A percentile compares a stretch with the other conserved stretches of the same genome.
Evolutionary conservation across 345 rosid species (phyloP).

Genomic region (Brassica carinata): DNA sequence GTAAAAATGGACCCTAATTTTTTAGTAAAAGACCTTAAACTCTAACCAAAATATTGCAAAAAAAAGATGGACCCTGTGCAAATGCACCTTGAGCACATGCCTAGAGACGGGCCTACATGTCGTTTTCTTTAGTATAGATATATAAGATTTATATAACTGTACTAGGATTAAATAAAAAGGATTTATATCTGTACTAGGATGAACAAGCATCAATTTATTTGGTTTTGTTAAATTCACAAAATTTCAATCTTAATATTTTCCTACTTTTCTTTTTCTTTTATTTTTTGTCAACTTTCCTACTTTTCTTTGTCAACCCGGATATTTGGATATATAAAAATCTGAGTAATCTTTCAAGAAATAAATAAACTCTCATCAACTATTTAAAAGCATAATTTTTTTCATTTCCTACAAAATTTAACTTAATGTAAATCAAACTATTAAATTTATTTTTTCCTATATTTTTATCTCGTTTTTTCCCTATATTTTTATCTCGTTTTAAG

Average conservation of each 20-base stretch:
- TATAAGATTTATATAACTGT: not conserved
- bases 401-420: too few species aligned
- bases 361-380: not conserved
- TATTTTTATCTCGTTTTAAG: not conserved
- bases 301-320: not conserved
- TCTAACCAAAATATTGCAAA: too few species aligned
- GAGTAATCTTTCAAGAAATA: not conserved
- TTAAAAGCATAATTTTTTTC: too few species aligned
- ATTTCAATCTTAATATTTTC: not conserved
- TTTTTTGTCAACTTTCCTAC: not conserved
- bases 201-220: not conserved
- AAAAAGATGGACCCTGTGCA: too few species aligned
- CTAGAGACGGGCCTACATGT: constrained; percentile 12
- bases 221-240: not conserved
- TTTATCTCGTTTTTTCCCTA: not conserved
- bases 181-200: not conserved
- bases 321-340: not conserved
- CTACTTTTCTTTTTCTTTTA: not conserved
- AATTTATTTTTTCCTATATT: not conserved
- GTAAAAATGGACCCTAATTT: too few species aligned
- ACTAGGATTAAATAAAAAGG: too few species aligned
- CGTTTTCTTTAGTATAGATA: not conserved
- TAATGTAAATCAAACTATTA: too few species aligned
- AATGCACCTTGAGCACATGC: too few species aligned
- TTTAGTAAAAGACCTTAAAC: too few species aligned